A percentile compares a stretch with the other conserved stretches of the same genome.
Conservation (phyloP, 2,329 filamentous ascomycete species). For the Dothistroma pini region DNA sequence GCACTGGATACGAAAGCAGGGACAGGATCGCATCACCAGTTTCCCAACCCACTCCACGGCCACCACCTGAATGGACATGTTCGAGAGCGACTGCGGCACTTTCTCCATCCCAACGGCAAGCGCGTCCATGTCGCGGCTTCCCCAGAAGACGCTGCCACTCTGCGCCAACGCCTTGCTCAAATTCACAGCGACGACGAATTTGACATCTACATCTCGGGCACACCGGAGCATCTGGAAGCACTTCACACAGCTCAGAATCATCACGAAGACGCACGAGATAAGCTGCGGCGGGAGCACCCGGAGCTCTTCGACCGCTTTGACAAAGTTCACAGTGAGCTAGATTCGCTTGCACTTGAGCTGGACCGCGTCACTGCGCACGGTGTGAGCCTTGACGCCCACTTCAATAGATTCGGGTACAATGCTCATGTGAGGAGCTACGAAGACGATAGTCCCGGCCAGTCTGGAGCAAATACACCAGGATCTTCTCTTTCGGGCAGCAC, state of each 20-base stretch:
- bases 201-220: slow-evolving; percentile 58
- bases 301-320: slow-evolving; percentile 56
- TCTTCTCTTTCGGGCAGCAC: slow-evolving; percentile 5
- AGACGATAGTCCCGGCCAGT: slow-evolving; percentile 21
- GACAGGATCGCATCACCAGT: neutral
- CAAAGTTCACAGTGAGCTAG: slow-evolving; percentile 51
- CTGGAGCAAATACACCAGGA: slow-evolving; percentile 22
- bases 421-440: slow-evolving; percentile 49
- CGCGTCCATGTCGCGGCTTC: slow-evolving; percentile 54
- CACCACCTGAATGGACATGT: slow-evolving; percentile 13
- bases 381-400: slow-evolving; percentile 57
- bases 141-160: slow-evolving; percentile 52
- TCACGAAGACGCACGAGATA: slow-evolving; percentile 48
- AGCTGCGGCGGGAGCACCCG: slow-evolving; percentile 49
- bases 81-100: slow-evolving; percentile 49
- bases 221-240: slow-evolving; percentile 48
- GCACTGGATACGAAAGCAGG: neutral
- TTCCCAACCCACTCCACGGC: neutral
- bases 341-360: slow-evolving; percentile 51
- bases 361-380: slow-evolving; percentile 53
- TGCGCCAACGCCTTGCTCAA: slow-evolving; percentile 45
- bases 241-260: slow-evolving; percentile 52
- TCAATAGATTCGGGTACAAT: slow-evolving; percentile 60
- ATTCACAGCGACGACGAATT: slow-evolving; percentile 42
- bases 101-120: slow-evolving; percentile 54